Base-by-base conservation (phyloP, 352 stramenopile genomes). In the Globisporangium paroecandrum region DNA sequence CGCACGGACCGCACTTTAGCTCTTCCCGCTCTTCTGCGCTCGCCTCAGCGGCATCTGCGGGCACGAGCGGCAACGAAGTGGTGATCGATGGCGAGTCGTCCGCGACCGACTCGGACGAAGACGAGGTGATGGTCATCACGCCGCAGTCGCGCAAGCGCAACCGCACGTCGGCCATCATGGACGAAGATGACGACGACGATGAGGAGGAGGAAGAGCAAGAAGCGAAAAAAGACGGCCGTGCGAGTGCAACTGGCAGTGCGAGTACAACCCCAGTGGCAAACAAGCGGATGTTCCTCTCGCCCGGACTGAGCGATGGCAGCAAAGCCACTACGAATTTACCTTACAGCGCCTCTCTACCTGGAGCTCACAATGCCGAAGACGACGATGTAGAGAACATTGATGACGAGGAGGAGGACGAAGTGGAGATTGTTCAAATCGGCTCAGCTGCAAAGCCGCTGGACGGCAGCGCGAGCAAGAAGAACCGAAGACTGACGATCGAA, bases 71-170 rank as follows among this genome's bases (percentile, higher is more conserved):
- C 29, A 56, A 89, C 32, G 82, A 93, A 78, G 81, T 91, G 65
- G 74, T 90, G 72, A 93, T 90, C 71, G 83, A 93, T 41, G 79
- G 75, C 58, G 80, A 93, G 65, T 89, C 81, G 55, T 76, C 71
- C 1, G 61, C 36, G 27, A 81, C 80, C 2, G 76, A 89, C 10
- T 82, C 78, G 24, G 79, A 85, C 13, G 76, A 87, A 8, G 83
- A 88, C 1, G 75, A 79, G 15, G 76, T 90, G 51, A 64, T 77
- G 63, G 79, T 92, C 56, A 68, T 90, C 43, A 81, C 76, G 22
- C 80, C 82, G n/a, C 71, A 83, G 64, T 77, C 74, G 38, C 55
- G 85, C 62, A 91, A 91, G 69, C 83, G 83, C 34, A 74, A 76
- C 20, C 82, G 83, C 34, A 73, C 69, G 60, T 89, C 83, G 43